A percentile compares a stretch with the other conserved stretches of the same genome.
phyloP scores from a whole-genome alignment of 768 basidiomycete genomes.

The Phaeotremella fagi region DNA sequence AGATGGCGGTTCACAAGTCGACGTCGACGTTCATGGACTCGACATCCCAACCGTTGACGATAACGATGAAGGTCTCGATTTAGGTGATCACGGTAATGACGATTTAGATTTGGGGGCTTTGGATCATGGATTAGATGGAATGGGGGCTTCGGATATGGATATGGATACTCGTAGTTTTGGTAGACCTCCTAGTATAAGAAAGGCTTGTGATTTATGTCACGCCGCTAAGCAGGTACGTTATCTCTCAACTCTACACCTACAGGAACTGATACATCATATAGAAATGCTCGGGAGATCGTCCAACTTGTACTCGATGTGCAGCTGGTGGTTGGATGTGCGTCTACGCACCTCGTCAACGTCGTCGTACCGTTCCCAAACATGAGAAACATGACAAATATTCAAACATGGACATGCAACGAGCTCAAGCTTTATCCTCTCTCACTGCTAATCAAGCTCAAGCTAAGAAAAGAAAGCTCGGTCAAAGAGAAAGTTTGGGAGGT shows the following conservation, averaged over 20 bases:
- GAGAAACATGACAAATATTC: constrained; percentile 11
- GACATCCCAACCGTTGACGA: constrained; percentile 25
- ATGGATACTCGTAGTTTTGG: constrained; percentile 3
- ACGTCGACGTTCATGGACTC: constrained; percentile 24
- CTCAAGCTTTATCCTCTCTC: neutral
- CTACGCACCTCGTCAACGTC: constrained; percentile 43
- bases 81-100: constrained; percentile 10
- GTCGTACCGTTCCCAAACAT: constrained; percentile 40
- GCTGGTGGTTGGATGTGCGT: constrained; percentile 40
- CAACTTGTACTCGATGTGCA: constrained; percentile 38
- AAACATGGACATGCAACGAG: neutral
- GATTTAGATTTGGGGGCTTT: constrained; percentile 26
- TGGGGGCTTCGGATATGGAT: constrained; percentile 13
- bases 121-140: constrained; percentile 17
- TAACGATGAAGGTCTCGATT: neutral
- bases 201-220: constrained; percentile 44
- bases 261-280: constrained; percentile 3
- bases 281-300: constrained; percentile 45
- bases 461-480: constrained; percentile 39
- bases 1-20: constrained; percentile 1
- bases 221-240: constrained; percentile 38
- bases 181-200: constrained; percentile 42
- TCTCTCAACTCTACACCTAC: neutral
- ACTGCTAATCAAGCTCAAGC: neutral
- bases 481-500: constrained; percentile 17